phyloP scores from a whole-genome alignment of 2,329 filamentous ascomycete genomes.

The Fusarium austroafricanum region DNA sequence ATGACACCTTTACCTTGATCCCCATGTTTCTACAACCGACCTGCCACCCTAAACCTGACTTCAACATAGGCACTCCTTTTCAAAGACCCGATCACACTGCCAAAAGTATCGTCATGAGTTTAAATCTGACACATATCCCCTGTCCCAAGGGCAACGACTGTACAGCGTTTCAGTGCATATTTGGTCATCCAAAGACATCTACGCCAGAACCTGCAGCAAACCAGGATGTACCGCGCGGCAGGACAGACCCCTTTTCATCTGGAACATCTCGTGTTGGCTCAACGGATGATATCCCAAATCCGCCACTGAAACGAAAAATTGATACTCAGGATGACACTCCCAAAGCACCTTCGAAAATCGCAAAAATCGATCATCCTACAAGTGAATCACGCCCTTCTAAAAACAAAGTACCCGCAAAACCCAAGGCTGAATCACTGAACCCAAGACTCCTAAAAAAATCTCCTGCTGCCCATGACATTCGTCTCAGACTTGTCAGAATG shows the following conservation, averaged over 20 bases:
- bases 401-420: constrained; percentile 34
- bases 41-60: constrained; percentile 4
- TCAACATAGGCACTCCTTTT: too few species aligned
- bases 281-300: constrained; percentile 20
- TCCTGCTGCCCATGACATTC: constrained; percentile 67
- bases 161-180: constrained; percentile 63
- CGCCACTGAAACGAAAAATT: constrained; percentile 47
- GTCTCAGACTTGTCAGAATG: constrained; percentile 68
- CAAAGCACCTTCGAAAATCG: constrained; percentile 11
- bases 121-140: constrained; percentile 61
- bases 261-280: constrained; percentile 7
- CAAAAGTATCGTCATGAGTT: constrained; percentile 47
- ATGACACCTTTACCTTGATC: too few species aligned
- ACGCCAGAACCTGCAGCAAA: constrained; percentile 11
- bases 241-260: constrained; percentile 36
- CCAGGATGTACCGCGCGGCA: constrained; percentile 49
- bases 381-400: constrained; percentile 35
- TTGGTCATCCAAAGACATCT: constrained; percentile 54
- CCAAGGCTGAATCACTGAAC: constrained; percentile 67
- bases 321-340: constrained; percentile 14
- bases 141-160: constrained; percentile 62
- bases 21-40: too few species aligned
- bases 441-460: constrained; percentile 71
- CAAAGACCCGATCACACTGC: too few species aligned
- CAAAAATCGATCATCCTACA: constrained; percentile 10